These are phyloP conservation scores for Hymenoscyphus linearis DNA, from an alignment of 2,329 filamentous ascomycete genomes.

Conservation along the genomic window DNA sequence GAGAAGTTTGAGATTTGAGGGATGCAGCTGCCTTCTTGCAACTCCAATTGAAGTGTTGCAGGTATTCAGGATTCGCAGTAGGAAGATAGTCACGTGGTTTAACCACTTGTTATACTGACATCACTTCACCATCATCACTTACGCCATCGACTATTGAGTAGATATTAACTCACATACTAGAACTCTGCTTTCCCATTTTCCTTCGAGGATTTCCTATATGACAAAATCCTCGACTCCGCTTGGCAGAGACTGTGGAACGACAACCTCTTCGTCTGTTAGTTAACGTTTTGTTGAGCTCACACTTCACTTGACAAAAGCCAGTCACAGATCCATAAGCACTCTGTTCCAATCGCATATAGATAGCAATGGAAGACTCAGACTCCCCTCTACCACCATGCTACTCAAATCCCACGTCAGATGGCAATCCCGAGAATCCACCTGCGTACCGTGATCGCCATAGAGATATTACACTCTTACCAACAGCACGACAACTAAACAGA, in stretches of 20 bases:
- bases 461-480: neutral
- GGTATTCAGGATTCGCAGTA: neutral
- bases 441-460: neutral
- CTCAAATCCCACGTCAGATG: neutral
- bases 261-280: too few species aligned
- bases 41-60: neutral
- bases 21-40: neutral
- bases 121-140: neutral
- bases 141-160: neutral
- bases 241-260: too few species aligned
- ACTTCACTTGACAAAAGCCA: neutral
- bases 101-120: neutral
- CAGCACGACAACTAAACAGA: neutral
- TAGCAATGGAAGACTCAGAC: neutral
- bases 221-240: neutral
- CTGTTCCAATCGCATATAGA: neutral
- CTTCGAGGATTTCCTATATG: neutral
- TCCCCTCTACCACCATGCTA: neutral
- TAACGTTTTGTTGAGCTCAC: neutral
- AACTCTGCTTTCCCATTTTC: neutral
- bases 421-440: neutral
- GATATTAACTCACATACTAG: neutral
- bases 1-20: neutral
- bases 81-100: neutral
- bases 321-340: neutral